phyloP scores from a whole-genome alignment of 164 flowering plant genomes.

The Taxillus chinensis region DNA sequence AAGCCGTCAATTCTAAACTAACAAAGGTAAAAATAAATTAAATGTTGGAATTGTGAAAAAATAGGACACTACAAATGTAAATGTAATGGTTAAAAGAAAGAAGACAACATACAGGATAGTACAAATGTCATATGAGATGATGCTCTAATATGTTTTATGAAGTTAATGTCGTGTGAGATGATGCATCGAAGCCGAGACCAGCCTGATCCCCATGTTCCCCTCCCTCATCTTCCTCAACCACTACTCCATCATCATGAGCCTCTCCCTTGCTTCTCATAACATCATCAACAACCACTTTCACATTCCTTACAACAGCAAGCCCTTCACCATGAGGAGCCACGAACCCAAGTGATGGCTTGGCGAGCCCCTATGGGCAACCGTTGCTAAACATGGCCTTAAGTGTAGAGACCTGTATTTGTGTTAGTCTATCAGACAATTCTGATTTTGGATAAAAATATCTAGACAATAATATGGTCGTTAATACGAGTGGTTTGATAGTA shows the following conservation, averaged over 20 bases:
- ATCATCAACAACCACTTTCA: slow-evolving; percentile 57
- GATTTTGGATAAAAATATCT: too few species aligned
- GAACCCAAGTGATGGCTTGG: slow-evolving; percentile 96
- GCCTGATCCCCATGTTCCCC: slow-evolving; percentile 90
- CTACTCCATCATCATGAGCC: slow-evolving; percentile 82
- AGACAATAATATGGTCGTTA: too few species aligned
- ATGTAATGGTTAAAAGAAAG: too few species aligned
- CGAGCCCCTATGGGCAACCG: slow-evolving; percentile 88
- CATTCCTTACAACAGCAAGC: slow-evolving; percentile 53
- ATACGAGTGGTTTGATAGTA: too few species aligned
- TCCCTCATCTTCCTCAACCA: slow-evolving; percentile 90
- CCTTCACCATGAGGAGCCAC: slow-evolving; percentile 57
- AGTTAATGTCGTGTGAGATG: too few species aligned
- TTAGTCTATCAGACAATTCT: slow-evolving; percentile 22
- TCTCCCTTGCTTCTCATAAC: slow-evolving; percentile 80
- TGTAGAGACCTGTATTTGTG: slow-evolving; percentile 90
- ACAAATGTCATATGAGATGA: too few species aligned
- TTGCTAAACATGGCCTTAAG: slow-evolving; percentile 47
- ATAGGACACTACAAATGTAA: too few species aligned
- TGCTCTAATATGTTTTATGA: too few species aligned
- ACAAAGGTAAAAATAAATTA: too few species aligned
- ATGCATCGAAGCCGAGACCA: slow-evolving; percentile 72
- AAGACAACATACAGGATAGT: too few species aligned
- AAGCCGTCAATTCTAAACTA: too few species aligned
- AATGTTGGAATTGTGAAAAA: too few species aligned